Evolutionary conservation across 2,329 filamentous ascomycete species (phyloP).

Genomic region (Penicillium hesseltinei): DNA sequence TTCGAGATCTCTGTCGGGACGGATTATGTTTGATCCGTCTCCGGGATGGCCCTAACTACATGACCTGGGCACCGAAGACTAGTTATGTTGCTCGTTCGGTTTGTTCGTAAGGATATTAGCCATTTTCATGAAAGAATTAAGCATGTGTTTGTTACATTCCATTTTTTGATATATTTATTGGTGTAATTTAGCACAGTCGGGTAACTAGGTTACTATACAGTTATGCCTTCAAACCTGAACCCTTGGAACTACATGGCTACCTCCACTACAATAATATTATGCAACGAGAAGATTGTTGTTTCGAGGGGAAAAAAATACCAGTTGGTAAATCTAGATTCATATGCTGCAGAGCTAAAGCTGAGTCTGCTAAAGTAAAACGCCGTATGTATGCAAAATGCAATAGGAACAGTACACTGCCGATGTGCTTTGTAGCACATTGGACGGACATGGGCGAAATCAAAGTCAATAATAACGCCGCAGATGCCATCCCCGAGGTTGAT

Average conservation of each 20-base stretch:
- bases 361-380: conserved; percentile 7
- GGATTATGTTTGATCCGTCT: conserved; percentile 25
- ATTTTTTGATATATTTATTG: not conserved
- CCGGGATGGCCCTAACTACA: conserved; percentile 3
- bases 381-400: conserved; percentile 29
- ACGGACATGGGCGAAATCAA: not conserved
- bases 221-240: too few relatives aligned
- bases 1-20: conserved; percentile 26
- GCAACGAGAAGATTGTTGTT: too few relatives aligned
- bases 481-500: conserved; percentile 8
- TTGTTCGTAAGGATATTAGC: not conserved
- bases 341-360: conserved; percentile 4
- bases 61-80: not conserved
- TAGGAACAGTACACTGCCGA: conserved; percentile 5
- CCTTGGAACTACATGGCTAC: not conserved
- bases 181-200: not conserved
- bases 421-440: not conserved
- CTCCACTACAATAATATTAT: not conserved
- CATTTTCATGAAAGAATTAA: not conserved
- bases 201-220: not conserved
- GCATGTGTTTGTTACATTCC: too few relatives aligned
- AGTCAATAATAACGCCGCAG: conserved; percentile 13
- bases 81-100: not conserved
- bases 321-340: not conserved
- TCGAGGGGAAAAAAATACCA: not conserved